These are phyloP conservation scores for Zea luxurians DNA, from an alignment of 176 grass and related monocot genomes.

Conservation along the genomic window DNA sequence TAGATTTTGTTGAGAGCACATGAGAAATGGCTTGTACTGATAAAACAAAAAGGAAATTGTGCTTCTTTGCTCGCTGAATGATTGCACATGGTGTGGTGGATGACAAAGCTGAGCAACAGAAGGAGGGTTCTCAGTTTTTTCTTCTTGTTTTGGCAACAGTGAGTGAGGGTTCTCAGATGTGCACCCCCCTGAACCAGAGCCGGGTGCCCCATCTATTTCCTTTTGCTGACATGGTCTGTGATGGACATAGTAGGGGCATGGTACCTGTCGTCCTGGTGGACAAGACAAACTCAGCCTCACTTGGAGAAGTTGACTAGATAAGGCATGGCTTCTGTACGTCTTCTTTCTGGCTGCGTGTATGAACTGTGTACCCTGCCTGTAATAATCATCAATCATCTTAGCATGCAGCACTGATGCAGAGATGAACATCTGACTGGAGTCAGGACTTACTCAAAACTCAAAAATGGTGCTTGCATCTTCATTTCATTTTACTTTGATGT, in stretches of 20 bases:
- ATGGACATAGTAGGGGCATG: conserved; percentile 12
- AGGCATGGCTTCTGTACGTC: neutral
- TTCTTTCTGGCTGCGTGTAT: neutral
- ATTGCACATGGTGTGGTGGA: neutral
- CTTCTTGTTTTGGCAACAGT: too few species aligned
- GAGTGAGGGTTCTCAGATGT: too few species aligned
- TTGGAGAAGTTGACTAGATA: conserved; percentile 12
- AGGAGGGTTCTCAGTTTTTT: neutral
- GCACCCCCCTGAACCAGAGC: too few species aligned
- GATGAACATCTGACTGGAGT: neutral
- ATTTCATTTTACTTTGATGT: neutral
- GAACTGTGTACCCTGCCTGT: neutral
- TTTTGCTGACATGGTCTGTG: conserved; percentile 34
- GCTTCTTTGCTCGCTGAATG: conserved; percentile 29
- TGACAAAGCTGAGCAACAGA: conserved; percentile 29
- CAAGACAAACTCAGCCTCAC: conserved; percentile 39
- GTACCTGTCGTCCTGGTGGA: conserved; percentile 12
- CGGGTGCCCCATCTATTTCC: neutral
- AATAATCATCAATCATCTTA: neutral
- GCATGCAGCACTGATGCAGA: neutral
- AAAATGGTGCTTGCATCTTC: neutral
- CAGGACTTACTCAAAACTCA: neutral
- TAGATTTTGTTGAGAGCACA: conserved; percentile 20
- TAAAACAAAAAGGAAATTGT: neutral
- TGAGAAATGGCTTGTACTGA: neutral